Base-by-base conservation (phyloP, 2,329 filamentous ascomycete species). In the Aspergillus chevalieri region DNA sequence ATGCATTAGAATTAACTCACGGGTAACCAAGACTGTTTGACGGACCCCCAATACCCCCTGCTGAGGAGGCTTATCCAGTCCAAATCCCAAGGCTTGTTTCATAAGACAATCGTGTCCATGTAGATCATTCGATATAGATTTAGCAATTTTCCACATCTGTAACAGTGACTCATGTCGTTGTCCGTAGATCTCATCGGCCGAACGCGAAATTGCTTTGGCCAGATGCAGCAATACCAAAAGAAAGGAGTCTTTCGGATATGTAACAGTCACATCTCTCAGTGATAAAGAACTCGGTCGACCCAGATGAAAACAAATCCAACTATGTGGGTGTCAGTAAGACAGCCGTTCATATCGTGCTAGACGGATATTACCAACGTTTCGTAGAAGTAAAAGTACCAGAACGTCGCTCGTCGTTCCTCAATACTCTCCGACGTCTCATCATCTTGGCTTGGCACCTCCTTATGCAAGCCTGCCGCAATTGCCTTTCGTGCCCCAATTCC, bases 261-360 rank as follows among this genome's bases (percentile, higher is more conserved):
- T 67, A 19, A 73, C 69, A 1, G 58, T 60, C 8, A 68, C 56
- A 8, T 73, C 70, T 17, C 67, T 65, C 9, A 68, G 56, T 0
- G 65, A 66, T 2, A 75, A 56, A 0, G 71, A 71, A 43, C 63
- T 71, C 2, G 73, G 72, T 9, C 73, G 66, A 1, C 73, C 73
- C 0, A 71, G 53, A 14, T 72, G 69, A 45, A 74, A 73, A 46
- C 70, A 74, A 26, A 68, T 66, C 72, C 72, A 75, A 4, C 73
- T 75, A 17, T 3, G 24, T 52, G 45, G 50, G 45, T 14, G 30
- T 46, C 21, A 44, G 45, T n/a, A 19, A 8, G 12, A 34, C 15
- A 19, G 10, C 26, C 10, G 24, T 21, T 3, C 2, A 45, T 21
- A 43, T 47, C 7, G 14, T 15, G 19, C 46, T 10, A 47, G n/a